A percentile compares a stretch with the other conserved stretches of the same genome.
phyloP scores from a whole-genome alignment of 371 early-diverging fungal species.

The Funneliformis caledonium region DNA sequence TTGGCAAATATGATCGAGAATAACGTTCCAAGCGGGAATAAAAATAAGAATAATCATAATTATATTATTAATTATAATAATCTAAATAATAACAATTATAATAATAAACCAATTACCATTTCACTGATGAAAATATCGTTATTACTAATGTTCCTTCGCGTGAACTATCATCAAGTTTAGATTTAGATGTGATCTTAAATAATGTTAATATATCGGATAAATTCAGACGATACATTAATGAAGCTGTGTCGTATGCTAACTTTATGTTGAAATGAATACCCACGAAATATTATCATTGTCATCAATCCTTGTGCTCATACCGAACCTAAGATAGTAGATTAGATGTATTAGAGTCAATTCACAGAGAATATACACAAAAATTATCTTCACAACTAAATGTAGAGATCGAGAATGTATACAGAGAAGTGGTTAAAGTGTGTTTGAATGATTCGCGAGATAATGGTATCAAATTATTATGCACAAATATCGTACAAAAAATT shows the following conservation, averaged over 20 bases:
- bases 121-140: neutral
- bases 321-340: conserved; percentile 21
- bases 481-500: neutral
- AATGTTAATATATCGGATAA: neutral
- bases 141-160: neutral
- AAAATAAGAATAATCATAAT: neutral
- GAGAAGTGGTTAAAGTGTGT: neutral
- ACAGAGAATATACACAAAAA: neutral
- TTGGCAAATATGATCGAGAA: conserved; percentile 46
- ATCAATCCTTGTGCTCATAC: conserved; percentile 10
- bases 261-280: conserved; percentile 25
- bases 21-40: conserved; percentile 21
- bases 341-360: neutral
- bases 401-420: conserved; percentile 6
- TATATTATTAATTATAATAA: neutral
- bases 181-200: neutral
- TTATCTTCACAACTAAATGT: neutral
- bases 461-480: neutral
- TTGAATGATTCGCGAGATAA: neutral
- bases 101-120: neutral
- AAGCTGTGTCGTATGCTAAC: neutral
- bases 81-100: neutral
- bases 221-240: neutral
- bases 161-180: neutral
- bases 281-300: conserved; percentile 34